phyloP scores from a whole-genome alignment of 2,329 filamentous ascomycete genomes.

The Hirsutella thompsonii region DNA sequence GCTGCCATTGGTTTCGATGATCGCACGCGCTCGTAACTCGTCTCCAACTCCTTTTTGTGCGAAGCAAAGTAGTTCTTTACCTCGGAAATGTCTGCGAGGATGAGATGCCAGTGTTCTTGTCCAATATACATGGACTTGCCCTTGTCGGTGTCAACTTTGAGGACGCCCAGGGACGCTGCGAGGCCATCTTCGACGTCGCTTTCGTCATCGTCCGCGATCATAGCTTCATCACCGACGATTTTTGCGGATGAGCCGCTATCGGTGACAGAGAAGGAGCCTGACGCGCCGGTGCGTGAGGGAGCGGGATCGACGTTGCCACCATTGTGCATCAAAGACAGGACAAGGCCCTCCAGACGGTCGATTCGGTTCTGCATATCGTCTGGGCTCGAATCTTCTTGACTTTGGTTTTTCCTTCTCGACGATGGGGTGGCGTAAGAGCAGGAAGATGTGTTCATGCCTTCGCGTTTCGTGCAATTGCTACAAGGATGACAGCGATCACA shows the following conservation, averaged over 20 bases:
- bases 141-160: constrained; percentile 68
- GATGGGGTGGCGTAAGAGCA: constrained; percentile 73
- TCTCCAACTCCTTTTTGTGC: constrained; percentile 82
- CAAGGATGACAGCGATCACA: constrained; percentile 87
- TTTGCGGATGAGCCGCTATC: constrained; percentile 32
- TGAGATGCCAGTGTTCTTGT: constrained; percentile 71
- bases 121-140: constrained; percentile 72
- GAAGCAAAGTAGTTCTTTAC: constrained; percentile 81
- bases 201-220: constrained; percentile 38
- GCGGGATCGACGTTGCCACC: constrained; percentile 41
- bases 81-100: constrained; percentile 74
- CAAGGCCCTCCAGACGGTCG: constrained; percentile 83
- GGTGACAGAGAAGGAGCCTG: constrained; percentile 22
- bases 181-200: constrained; percentile 58
- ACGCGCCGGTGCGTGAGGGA: constrained; percentile 16
- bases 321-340: constrained; percentile 88
- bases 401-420: constrained; percentile 61
- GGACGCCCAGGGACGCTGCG: constrained; percentile 63
- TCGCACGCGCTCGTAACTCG: constrained; percentile 64
- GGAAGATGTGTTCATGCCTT: constrained; percentile 65
- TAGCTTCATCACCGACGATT: constrained; percentile 45
- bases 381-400: constrained; percentile 47
- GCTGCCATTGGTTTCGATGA: constrained; percentile 49
- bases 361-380: constrained; percentile 99
- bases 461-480: constrained; percentile 87